phyloP scores from a whole-genome alignment of 345 rosid species.

The Acer campestre region DNA sequence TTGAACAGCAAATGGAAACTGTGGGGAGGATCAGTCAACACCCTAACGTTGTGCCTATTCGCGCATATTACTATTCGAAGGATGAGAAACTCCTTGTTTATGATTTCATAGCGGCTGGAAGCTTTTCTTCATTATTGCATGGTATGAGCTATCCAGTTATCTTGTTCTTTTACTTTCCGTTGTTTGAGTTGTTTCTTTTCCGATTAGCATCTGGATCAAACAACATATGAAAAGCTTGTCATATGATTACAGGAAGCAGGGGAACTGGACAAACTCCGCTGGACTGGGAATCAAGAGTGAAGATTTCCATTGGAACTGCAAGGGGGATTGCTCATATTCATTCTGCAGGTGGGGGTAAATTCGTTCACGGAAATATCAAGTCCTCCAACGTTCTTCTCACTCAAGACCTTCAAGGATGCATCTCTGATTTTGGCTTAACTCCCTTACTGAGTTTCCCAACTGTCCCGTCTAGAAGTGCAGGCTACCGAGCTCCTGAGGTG shows the following conservation, averaged over 20 bases:
- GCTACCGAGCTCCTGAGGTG: conserved; percentile 81
- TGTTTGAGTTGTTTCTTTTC: not conserved
- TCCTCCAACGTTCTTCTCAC: conserved; percentile 75
- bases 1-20: conserved; percentile 90
- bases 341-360: conserved; percentile 59
- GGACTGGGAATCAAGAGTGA: conserved; percentile 80
- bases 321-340: conserved; percentile 77
- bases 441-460: conserved; percentile 59
- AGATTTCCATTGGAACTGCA: conserved; percentile 69
- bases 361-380: conserved; percentile 76
- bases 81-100: conserved; percentile 93
- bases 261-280: conserved; percentile 48
- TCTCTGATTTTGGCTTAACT: conserved; percentile 75
- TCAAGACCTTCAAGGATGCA: conserved; percentile 54
- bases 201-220: not conserved
- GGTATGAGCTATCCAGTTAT: conserved; percentile 44
- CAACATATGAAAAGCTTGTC: not conserved
- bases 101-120: conserved; percentile 69
- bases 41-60: conserved; percentile 75
- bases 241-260: conserved; percentile 43
- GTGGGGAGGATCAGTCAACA: conserved; percentile 77
- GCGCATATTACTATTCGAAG: conserved; percentile 91
- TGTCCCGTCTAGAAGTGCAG: conserved; percentile 60
- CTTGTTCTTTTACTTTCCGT: not conserved
- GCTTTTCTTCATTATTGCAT: conserved; percentile 65